These are phyloP conservation scores for Erysimum cheiranthoides DNA, from an alignment of 345 rosid species.

Conservation along the genomic window DNA sequence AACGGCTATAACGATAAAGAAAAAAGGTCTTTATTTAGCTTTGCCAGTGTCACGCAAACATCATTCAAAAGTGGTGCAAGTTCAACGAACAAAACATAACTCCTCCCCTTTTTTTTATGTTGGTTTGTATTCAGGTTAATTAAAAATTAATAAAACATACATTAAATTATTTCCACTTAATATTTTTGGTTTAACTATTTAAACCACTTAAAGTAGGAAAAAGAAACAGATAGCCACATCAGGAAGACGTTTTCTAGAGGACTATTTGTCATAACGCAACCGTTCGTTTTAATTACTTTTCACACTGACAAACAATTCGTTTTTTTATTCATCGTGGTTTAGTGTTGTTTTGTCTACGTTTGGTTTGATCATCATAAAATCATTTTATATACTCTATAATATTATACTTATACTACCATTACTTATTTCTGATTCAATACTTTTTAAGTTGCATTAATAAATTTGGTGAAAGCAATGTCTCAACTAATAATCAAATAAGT, in stretches of 20 bases:
- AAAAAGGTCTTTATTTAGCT: neutral
- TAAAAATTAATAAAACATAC: neutral
- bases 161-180: neutral
- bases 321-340: slow-evolving; percentile 17
- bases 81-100: slow-evolving; percentile 37
- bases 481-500: slow-evolving; percentile 24
- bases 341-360: slow-evolving; percentile 37
- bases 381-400: neutral
- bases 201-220: neutral
- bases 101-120: neutral
- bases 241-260: slow-evolving; percentile 4
- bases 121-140: slow-evolving; percentile 3
- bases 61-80: slow-evolving; percentile 10
- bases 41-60: slow-evolving; percentile 37
- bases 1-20: slow-evolving; percentile 27
- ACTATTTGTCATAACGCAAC: slow-evolving; percentile 16
- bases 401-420: slow-evolving; percentile 5
- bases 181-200: neutral
- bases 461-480: slow-evolving; percentile 43
- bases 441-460: slow-evolving; percentile 24
- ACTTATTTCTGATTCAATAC: neutral
- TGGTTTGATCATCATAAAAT: slow-evolving; percentile 15
- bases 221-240: slow-evolving; percentile 10
- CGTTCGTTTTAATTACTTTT: slow-evolving; percentile 20
- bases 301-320: slow-evolving; percentile 31